These are phyloP conservation scores for Petunia hybrid DNA, from an alignment of 305 asterid species.

Conservation along the genomic window DNA sequence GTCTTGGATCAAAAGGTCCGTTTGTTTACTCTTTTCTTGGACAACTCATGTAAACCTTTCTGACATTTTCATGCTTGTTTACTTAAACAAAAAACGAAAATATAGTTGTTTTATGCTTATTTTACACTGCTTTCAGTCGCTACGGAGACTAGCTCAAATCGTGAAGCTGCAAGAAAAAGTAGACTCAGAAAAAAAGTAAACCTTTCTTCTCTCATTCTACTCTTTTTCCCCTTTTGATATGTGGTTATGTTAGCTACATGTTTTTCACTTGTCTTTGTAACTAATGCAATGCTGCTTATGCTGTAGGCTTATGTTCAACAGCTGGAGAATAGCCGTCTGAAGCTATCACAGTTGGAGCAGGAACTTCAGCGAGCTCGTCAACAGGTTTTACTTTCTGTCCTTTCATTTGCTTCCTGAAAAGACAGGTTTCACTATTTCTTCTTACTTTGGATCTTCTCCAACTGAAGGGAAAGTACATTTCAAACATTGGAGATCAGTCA, in stretches of 20 bases:
- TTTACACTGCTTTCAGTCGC: constrained; percentile 57
- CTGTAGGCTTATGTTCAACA: constrained; percentile 93
- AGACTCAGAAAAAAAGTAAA: constrained; percentile 91
- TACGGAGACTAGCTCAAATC: constrained; percentile 96
- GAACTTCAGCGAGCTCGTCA: constrained; percentile 92
- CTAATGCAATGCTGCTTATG: constrained; percentile 28
- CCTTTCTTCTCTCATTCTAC: constrained; percentile 32
- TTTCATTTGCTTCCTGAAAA: neutral
- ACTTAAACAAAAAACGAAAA: neutral
- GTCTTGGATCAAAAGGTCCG: constrained; percentile 77
- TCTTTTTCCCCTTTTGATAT: neutral
- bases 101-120: constrained; percentile 31
- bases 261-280: constrained; percentile 15
- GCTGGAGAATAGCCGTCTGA: constrained; percentile 91
- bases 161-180: constrained; percentile 99
- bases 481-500: constrained; percentile 82
- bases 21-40: constrained; percentile 29
- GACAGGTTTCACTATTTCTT: neutral
- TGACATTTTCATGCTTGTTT: neutral
- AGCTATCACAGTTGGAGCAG: constrained; percentile 90
- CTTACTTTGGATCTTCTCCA: constrained; percentile 27
- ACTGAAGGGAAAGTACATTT: constrained; percentile 65
- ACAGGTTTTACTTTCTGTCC: constrained; percentile 48
- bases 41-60: constrained; percentile 27
- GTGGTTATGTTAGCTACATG: neutral